Conservation (phyloP, 2,329 filamentous ascomycete genomes). For the Trichoderma afroharzianum region DNA sequence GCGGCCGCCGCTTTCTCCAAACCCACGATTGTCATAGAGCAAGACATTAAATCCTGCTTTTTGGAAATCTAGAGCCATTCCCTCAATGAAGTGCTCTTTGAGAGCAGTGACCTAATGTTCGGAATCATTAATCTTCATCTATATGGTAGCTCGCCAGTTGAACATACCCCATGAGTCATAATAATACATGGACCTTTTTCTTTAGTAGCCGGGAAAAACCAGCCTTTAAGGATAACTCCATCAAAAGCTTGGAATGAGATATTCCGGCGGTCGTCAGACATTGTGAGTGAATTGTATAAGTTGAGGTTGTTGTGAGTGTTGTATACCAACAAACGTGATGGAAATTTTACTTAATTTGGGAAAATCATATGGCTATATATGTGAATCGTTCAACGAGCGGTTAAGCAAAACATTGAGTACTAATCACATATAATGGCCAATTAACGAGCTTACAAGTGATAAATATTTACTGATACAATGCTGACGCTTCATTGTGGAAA, state of each 20-base stretch:
- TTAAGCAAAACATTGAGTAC: not conserved
- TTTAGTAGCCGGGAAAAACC: not conserved
- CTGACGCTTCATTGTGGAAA: too few relatives aligned
- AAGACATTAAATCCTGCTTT: constrained; percentile 17
- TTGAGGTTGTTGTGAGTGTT: not conserved
- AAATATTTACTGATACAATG: not conserved
- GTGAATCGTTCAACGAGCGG: not conserved
- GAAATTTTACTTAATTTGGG: not conserved
- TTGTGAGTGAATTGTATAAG: not conserved
- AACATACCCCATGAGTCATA: constrained; percentile 11
- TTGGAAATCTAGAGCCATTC: constrained; percentile 19
- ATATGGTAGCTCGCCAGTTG: not conserved
- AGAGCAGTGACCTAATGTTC: not conserved
- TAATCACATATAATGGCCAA: not conserved
- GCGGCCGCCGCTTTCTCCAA: constrained; percentile 21
- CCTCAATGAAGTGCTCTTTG: constrained; percentile 17
- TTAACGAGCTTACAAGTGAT: not conserved
- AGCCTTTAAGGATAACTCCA: not conserved
- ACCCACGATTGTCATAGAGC: constrained; percentile 20
- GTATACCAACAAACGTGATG: not conserved
- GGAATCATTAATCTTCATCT: not conserved
- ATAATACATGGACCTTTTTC: constrained; percentile 2
- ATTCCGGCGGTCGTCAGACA: not conserved
- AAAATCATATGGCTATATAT: not conserved
- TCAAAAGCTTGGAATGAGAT: not conserved